Percentiles rank a stretch among this genome's conserved stretches.
These are phyloP conservation scores for Rhypophila decipiens DNA, from an alignment of 495 filamentous ascomycete genomes.

Conservation along the genomic window DNA sequence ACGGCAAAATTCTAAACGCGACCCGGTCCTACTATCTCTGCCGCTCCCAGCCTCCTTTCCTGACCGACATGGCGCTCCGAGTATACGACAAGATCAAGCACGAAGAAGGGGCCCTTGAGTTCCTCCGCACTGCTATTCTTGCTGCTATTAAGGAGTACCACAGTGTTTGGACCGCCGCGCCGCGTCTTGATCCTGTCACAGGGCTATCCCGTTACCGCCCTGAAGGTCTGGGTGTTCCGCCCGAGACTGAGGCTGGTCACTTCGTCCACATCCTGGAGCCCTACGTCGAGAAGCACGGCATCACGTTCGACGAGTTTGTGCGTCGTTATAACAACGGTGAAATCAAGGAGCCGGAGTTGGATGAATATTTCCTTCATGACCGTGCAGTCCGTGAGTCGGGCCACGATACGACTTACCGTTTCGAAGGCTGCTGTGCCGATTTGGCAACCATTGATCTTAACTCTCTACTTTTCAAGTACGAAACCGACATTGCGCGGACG, in stretches of 20 bases:
- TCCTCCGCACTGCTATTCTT: conserved; percentile 68
- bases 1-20: conserved; percentile 95
- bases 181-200: conserved; percentile 69
- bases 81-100: conserved; percentile 83
- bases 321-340: conserved; percentile 71
- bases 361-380: conserved; percentile 94
- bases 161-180: conserved; percentile 77
- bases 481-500: conserved; percentile 77
- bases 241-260: conserved; percentile 85
- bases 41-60: conserved; percentile 90
- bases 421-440: conserved; percentile 81
- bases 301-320: conserved; percentile 78
- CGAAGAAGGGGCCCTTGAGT: conserved; percentile 68
- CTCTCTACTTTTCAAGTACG: conserved; percentile 90
- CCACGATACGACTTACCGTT: conserved; percentile 89
- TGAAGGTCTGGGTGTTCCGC: conserved; percentile 83
- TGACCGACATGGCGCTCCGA: conserved; percentile 93
- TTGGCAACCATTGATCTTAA: conserved; percentile 93
- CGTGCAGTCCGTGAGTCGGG: conserved; percentile 93
- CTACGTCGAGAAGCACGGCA: conserved; percentile 76
- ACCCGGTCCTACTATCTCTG: conserved; percentile 92
- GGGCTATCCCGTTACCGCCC: conserved; percentile 89
- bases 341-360: conserved; percentile 81
- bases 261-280: conserved; percentile 83
- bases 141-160: conserved; percentile 97